phyloP scores from a whole-genome alignment of 148 eudicot genomes.

The Pouteria glomerata region DNA sequence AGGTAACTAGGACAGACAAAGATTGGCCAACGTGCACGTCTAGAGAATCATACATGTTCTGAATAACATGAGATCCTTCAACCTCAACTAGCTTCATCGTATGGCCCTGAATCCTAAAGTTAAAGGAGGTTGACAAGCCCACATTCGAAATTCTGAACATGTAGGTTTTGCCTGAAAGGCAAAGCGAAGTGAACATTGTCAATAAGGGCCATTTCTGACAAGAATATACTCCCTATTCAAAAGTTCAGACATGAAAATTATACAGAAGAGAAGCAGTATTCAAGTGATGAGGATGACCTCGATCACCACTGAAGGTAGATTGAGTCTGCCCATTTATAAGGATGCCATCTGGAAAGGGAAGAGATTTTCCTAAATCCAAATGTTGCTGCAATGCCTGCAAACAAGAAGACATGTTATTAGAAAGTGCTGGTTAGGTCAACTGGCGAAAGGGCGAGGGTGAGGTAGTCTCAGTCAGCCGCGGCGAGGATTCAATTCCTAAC shows the following conservation, averaged over 20 bases:
- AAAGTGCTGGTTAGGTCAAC: background rate
- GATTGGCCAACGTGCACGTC: constrained; percentile 94
- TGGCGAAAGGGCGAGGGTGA: too few species aligned
- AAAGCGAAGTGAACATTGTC: background rate
- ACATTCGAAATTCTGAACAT: constrained; percentile 79
- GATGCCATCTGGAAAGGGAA: constrained; percentile 68
- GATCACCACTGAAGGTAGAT: constrained; percentile 59
- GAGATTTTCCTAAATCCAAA: constrained; percentile 63
- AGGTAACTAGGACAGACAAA: constrained; percentile 64
- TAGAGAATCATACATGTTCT: constrained; percentile 59
- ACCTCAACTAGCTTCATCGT: constrained; percentile 81
- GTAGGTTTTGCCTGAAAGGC: constrained; percentile 75
- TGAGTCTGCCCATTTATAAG: constrained; percentile 67
- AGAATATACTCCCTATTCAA: background rate
- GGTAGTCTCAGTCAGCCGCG: too few species aligned
- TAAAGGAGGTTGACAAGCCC: constrained; percentile 66
- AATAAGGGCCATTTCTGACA: background rate
- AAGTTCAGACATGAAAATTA: background rate
- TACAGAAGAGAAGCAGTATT: background rate
- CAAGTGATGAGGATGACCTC: constrained; percentile 41
- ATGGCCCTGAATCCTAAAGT: constrained; percentile 87
- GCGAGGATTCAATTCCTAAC: too few species aligned
- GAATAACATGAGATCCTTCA: constrained; percentile 78
- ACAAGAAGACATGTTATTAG: background rate
- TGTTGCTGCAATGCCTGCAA: constrained; percentile 50